Base-by-base conservation (phyloP, 192 early-diverging fungal genomes). In the Coemansia sp. region DNA sequence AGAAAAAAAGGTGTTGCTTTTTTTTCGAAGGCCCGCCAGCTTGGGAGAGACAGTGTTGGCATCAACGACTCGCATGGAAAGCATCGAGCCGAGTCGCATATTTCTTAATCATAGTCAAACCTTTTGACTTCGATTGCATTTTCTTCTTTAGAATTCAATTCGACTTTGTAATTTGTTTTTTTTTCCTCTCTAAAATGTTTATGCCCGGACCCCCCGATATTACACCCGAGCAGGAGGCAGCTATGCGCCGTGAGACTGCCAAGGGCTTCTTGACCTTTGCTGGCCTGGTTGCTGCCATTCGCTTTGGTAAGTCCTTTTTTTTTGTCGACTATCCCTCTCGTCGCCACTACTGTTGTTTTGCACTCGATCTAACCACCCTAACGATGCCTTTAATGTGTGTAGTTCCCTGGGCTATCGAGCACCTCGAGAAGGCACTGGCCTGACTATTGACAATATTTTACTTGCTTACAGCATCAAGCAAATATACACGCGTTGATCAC, bases 391-490 rank as follows among this genome's bases (percentile, higher is more conserved):
- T 32, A 12, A 62, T 17, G 15, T 32, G n/a, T 67, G 55, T 81
- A 81, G 80, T 82, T 32, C 80, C 80, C 11, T 82, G 80, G 80
- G 80, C 80, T 0, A 32, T 82, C 6, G 80, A 82, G 75, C 80
- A 82, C 32, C 63, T 82, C 5, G 80, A 77, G 60, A 82, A 82
- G 69, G 25, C 69, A 2, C 38, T 82, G 12, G 75, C 75, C 17
- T 82, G 69, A 39, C 25, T 55, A 36, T 36, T 12, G 4, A 12
- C 27, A 31, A 32, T 59, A 42, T 58, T 31, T 17, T 15, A 14
- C 31, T 31, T 12, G 29, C 19, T 31, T 53, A 21, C 2, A 53
- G 4, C 21, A 32, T 10, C 6, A 25, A 12, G 25, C 5, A 57
- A 57, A 31, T 36, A 57, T 32, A 57, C 15, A 32, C 53, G 5